Evolutionary conservation across 2,329 filamentous ascomycete genomes (phyloP).

Genomic region (Tolypocladium nubicola): DNA sequence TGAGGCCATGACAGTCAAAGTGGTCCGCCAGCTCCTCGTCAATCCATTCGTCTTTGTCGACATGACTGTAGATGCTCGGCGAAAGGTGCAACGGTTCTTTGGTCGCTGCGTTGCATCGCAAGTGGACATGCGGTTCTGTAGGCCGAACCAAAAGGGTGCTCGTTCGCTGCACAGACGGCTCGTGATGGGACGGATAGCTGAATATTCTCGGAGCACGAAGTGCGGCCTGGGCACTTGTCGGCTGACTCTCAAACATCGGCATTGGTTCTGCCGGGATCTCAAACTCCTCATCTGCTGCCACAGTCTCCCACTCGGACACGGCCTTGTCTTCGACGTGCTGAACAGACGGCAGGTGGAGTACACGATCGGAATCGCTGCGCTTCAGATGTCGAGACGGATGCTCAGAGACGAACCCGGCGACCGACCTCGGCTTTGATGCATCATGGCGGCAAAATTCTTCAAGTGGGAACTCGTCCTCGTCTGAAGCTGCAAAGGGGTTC

Average conservation of each 20-base stretch:
- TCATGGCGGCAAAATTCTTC: neutral
- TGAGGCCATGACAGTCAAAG: neutral
- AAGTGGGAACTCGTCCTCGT: neutral
- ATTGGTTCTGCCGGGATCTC: neutral
- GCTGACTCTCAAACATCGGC: neutral
- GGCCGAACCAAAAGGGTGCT: neutral
- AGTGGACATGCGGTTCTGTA: neutral
- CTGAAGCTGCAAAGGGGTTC: neutral
- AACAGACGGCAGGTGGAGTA: neutral
- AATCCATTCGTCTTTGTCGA: neutral
- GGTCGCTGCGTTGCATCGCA: neutral
- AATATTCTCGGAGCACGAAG: neutral
- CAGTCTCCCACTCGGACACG: constrained; percentile 19
- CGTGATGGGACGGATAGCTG: no score
- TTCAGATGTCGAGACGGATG: neutral
- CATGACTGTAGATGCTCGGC: constrained; percentile 1
- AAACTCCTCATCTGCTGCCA: constrained; percentile 15
- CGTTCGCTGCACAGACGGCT: neutral
- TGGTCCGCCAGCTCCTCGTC: neutral
- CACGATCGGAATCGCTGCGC: neutral
- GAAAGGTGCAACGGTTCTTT: neutral
- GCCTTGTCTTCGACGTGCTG: constrained; percentile 9
- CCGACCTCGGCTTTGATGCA: neutral
- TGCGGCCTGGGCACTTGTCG: neutral
- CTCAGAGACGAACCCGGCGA: neutral